A percentile compares a stretch with the other conserved stretches of the same genome.
phyloP scores from a whole-genome alignment of 1,284 basidiomycete genomes.

The Cerioporus squamosus region DNA sequence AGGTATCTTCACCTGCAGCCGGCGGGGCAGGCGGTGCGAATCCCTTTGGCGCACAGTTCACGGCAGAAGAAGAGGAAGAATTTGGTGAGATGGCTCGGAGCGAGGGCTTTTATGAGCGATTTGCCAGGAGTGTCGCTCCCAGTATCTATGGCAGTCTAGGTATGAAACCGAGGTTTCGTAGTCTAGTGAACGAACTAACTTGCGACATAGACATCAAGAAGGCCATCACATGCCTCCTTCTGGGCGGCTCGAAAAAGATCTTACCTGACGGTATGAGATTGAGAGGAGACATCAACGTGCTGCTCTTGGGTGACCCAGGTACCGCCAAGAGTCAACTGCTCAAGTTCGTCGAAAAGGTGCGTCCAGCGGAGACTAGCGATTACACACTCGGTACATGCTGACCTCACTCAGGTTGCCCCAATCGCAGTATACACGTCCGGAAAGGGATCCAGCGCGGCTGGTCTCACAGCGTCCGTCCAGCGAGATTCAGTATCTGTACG shows the following conservation, averaged over 20 bases:
- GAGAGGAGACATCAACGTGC: constrained; percentile 97
- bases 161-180: constrained; percentile 39
- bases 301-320: constrained; percentile 96
- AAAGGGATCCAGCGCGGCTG: constrained; percentile 97
- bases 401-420: constrained; percentile 77
- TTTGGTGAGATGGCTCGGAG: constrained; percentile 89
- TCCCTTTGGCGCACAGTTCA: constrained; percentile 86
- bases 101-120: constrained; percentile 92
- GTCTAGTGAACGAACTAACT: constrained; percentile 4
- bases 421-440: constrained; percentile 99
- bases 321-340: constrained; percentile 97
- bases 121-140: constrained; percentile 93
- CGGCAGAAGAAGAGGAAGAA: constrained; percentile 97
- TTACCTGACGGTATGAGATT: constrained; percentile 97
- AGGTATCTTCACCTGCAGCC: constrained; percentile 79
- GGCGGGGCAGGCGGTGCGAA: constrained; percentile 69
- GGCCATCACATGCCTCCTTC: constrained; percentile 91
- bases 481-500: constrained; percentile 88
- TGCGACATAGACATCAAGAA: constrained; percentile 89
- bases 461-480: constrained; percentile 98
- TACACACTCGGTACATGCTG: background rate
- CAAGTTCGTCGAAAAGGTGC: constrained; percentile 97
- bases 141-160: constrained; percentile 96
- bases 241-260: constrained; percentile 98
- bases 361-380: background rate